Evolutionary conservation across 2,329 filamentous ascomycete species (phyloP).

Genomic region (Hymenoscyphus repandus): DNA sequence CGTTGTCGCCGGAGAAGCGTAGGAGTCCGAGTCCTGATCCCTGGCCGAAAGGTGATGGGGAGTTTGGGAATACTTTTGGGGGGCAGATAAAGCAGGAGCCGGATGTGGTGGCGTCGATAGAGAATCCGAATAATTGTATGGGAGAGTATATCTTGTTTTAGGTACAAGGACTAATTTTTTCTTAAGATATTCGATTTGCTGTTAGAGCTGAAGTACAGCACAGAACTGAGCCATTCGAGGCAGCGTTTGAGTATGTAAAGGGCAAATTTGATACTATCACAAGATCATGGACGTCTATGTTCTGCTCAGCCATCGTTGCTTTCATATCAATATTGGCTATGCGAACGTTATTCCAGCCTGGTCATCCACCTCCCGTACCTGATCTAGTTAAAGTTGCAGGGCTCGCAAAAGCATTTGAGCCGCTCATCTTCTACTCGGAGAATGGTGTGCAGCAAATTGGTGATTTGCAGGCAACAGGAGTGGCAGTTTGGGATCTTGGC

Average conservation of each 20-base stretch:
- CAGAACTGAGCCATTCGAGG: conserved; percentile 76
- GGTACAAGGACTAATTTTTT: conserved; percentile 17
- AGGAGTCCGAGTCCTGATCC: conserved; percentile 50
- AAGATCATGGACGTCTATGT: conserved; percentile 62
- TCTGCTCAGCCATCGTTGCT: conserved; percentile 55
- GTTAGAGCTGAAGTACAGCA: conserved; percentile 85
- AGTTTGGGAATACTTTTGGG: conserved; percentile 34
- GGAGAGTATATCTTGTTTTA: conserved; percentile 13
- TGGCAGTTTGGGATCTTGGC: conserved; percentile 90
- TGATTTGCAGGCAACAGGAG: conserved; percentile 83
- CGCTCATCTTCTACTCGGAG: conserved; percentile 90
- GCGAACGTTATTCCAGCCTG: conserved; percentile 64
- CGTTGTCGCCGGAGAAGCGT: conserved; percentile 51
- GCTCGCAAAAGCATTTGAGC: conserved; percentile 87
- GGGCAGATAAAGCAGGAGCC: conserved; percentile 30
- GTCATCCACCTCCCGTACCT: conserved; percentile 60
- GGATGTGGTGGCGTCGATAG: conserved; percentile 19
- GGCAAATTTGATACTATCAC: conserved; percentile 56
- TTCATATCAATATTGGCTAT: conserved; percentile 61
- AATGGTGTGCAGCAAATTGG: conserved; percentile 81
- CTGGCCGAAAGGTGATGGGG: conserved; percentile 31
- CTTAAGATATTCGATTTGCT: conserved; percentile 80
- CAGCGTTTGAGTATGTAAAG: conserved; percentile 59
- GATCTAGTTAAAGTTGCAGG: conserved; percentile 88
- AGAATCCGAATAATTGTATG: conserved; percentile 46